phyloP scores from a whole-genome alignment of 345 rosid species.

The Orychophragmus violaceus region DNA sequence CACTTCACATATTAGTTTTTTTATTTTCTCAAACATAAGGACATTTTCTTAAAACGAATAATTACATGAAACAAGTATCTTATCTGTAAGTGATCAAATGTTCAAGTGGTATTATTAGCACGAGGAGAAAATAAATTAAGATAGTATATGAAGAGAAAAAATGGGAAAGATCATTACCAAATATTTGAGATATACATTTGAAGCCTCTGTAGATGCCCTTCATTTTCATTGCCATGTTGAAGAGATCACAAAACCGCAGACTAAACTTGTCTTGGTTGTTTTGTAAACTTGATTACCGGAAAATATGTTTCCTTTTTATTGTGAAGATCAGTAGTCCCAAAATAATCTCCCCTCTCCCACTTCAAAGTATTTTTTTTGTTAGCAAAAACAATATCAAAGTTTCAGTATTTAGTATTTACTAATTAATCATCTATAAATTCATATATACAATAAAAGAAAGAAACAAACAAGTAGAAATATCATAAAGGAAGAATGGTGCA shows the following conservation, averaged over 20 bases:
- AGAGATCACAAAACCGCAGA: conserved; percentile 13
- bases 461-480: not conserved
- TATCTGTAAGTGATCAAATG: not conserved
- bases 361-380: not conserved
- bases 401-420: not conserved
- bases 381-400: not conserved
- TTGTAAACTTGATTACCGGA: not conserved
- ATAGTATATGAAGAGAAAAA: not conserved
- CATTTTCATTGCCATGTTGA: conserved; percentile 65
- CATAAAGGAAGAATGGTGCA: not conserved
- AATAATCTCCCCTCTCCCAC: conserved; percentile 7
- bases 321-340: not conserved
- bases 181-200: conserved; percentile 78
- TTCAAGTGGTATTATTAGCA: not conserved
- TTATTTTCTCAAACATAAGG: not conserved
- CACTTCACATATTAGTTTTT: not conserved
- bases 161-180: conserved; percentile 43
- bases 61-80: not conserved
- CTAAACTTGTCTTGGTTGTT: not conserved
- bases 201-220: conserved; percentile 84
- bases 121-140: not conserved
- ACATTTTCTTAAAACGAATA: too few relatives aligned
- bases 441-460: too few relatives aligned
- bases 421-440: not conserved
- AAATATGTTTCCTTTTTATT: not conserved